Conservation (phyloP, 73 alveolate species). For the Uronychia binucleata region DNA sequence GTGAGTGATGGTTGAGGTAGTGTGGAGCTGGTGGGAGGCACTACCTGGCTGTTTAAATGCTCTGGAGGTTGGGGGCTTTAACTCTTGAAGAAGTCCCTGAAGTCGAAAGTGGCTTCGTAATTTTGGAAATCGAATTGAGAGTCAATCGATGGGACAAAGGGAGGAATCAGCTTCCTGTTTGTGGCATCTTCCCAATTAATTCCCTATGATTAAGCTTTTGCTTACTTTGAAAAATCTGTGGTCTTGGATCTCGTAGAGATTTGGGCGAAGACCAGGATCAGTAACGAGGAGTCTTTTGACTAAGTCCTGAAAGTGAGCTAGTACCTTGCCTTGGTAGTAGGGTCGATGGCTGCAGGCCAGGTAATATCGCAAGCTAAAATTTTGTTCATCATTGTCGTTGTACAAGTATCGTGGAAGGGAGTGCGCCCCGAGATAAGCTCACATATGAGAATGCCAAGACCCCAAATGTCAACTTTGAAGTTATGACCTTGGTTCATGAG, state of each 20-base stretch:
- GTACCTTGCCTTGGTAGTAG: too few relatives aligned
- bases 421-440: constrained; percentile 13
- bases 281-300: constrained; percentile 41
- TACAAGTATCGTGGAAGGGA: too few relatives aligned
- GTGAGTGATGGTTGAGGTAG: too few relatives aligned
- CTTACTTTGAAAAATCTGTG: constrained; percentile 38
- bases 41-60: too few relatives aligned
- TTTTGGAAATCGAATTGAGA: too few relatives aligned
- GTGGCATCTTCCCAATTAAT: constrained; percentile 15
- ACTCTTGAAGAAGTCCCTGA: too few relatives aligned
- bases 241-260: constrained; percentile 37
- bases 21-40: too few relatives aligned
- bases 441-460: constrained; percentile 44
- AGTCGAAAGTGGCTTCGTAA: too few relatives aligned
- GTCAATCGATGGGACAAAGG: neutral
- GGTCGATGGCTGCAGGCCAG: too few relatives aligned
- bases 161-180: neutral
- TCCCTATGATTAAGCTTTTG: neutral
- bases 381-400: neutral
- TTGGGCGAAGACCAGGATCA: constrained; percentile 49
- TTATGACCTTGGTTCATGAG: constrained; percentile 12
- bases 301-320: constrained; percentile 39
- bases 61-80: too few relatives aligned
- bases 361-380: neutral
- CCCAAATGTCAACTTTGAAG: constrained; percentile 43